Evolutionary conservation across 1,139 yeast species (phyloP).

Genomic region (Blastobotrys raffinosifermentans): DNA sequence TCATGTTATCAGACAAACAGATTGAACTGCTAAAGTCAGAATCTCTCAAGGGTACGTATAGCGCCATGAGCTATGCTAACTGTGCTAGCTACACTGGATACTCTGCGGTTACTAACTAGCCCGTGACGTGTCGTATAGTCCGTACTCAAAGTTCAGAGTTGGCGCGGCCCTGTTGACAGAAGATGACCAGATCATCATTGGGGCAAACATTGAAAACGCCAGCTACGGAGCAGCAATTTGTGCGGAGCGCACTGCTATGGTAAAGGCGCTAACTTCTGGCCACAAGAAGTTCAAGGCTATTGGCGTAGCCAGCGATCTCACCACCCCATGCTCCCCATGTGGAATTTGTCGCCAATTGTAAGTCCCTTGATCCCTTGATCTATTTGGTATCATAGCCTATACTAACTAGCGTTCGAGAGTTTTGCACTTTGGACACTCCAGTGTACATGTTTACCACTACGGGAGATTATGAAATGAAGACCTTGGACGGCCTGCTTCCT

Average conservation of each 20-base stretch:
- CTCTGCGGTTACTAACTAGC: conserved; percentile 17
- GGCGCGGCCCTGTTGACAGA: conserved; percentile 67
- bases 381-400: no score
- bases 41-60: no score
- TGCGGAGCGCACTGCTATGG: conserved; percentile 81
- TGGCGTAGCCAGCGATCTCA: conserved; percentile 65
- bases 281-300: conserved; percentile 49
- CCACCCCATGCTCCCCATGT: conserved; percentile 71
- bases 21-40: no score
- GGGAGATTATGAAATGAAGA: conserved; percentile 33
- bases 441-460: conserved; percentile 26
- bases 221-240: conserved; percentile 85
- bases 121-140: conserved; percentile 54
- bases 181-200: conserved; percentile 47
- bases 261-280: conserved; percentile 56
- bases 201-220: conserved; percentile 92
- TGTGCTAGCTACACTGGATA: no score
- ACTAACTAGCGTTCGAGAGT: conserved; percentile 53
- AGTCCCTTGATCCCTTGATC: no score
- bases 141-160: conserved; percentile 82
- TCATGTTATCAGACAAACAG: no score
- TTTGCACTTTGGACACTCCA: conserved; percentile 37
- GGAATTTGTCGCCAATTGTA: conserved; percentile 86
- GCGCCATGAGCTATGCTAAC: no score
- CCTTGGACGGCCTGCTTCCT: conserved; percentile 64